Evolutionary conservation across 2,329 filamentous ascomycete genomes (phyloP), one percentile per base, ranked within the genome.

Genomic region (Dothiorella sarmentorum): DNA sequence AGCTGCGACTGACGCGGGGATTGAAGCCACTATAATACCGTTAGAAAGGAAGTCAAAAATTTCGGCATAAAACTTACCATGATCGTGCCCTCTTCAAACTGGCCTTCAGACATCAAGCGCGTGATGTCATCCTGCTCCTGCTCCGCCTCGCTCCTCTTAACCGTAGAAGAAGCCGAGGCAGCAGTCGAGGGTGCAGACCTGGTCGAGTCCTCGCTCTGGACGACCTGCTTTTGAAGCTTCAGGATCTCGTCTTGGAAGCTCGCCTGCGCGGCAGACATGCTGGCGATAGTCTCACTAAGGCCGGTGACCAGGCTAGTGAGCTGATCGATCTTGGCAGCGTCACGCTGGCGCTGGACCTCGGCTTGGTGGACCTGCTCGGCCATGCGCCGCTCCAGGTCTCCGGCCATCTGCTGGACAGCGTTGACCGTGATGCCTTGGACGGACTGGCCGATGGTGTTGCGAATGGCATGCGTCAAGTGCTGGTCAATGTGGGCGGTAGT

Each of bases 401-500:
- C 78, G 7, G 85, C 80, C 51, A 90, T 79, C 63, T 85, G 86
- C 65, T 90, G 84, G 10, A 87, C 84, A 18, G 86, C 81, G 63
- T 86, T 82, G 43, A 82, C 78, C 13, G 88, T 81, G 63, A 91
- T 78, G 53, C 81, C 82, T 52, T 83, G 83, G 63, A 93, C 80
- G 10, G 84, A 78, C 1, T 89, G 87, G 2, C 83, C 77, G n/a
- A 73, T 60, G 18, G 94, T 79, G 27, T 82, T 82, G 61, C 80
- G 81, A 35, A 93, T 73, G 9, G 83, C 77, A 33, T 80, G 78
- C 13, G 82, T 74, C 49, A 95, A 79, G 59, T 89, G 86, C 58
- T 84, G 80, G 67, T 96, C 88, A 26, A 96, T 79, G 57, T 83
- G 85, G 42, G 82, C 76, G 4, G 83, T 78, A 27, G 96, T 81